A percentile compares a stretch with the other conserved stretches of the same genome.
Evolutionary conservation across 2,329 filamentous ascomycete genomes (phyloP).

Genomic region (Talaromyces sp.): DNA sequence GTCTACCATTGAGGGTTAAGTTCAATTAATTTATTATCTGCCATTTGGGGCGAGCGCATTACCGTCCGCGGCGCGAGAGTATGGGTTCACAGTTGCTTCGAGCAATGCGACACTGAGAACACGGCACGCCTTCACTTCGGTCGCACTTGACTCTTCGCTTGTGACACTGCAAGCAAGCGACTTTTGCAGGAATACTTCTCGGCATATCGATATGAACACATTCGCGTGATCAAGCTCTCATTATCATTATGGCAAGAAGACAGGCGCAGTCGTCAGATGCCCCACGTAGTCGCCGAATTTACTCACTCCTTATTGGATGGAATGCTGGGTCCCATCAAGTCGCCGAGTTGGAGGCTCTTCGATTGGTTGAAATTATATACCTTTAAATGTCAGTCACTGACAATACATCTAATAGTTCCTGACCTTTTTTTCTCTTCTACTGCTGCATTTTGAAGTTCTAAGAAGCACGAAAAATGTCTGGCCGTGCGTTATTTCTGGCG

Average conservation of each 20-base stretch:
- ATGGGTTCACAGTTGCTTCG: constrained; percentile 12
- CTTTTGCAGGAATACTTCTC: constrained; percentile 8
- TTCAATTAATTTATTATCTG: background rate
- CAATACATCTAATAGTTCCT: background rate
- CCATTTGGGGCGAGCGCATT: background rate
- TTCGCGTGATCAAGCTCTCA: background rate
- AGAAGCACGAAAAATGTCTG: background rate
- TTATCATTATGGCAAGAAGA: background rate
- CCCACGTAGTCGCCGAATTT: background rate
- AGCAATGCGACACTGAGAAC: constrained; percentile 13
- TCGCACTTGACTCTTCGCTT: constrained; percentile 16
- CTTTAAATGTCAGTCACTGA: background rate
- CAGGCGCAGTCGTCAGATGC: background rate
- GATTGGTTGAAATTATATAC: background rate
- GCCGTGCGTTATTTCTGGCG: background rate
- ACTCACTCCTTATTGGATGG: background rate
- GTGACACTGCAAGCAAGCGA: constrained; percentile 14
- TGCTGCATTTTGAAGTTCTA: background rate
- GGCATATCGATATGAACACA: constrained; percentile 2
- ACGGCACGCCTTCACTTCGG: constrained; percentile 10
- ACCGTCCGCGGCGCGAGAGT: constrained; percentile 15
- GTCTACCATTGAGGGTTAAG: background rate
- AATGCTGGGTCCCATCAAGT: background rate
- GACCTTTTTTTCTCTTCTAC: background rate
- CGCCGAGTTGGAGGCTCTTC: background rate